These are phyloP conservation scores for Apiotrichum mycotoxinovorans DNA, from an alignment of 1,284 basidiomycete genomes.

Conservation along the genomic window DNA sequence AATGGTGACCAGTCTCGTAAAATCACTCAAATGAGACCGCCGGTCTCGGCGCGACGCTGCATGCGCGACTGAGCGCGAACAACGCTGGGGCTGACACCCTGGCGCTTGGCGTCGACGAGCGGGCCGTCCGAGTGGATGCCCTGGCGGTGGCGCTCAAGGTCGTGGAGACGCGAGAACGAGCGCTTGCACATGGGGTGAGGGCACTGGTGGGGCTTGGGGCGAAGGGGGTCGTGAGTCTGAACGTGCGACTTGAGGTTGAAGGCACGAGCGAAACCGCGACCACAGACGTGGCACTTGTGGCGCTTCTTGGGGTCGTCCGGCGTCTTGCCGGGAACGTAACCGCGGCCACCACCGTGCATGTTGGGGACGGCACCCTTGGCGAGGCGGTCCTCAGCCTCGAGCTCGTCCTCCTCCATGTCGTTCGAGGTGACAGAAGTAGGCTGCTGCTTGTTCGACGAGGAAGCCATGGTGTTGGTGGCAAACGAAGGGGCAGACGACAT, in stretches of 20 bases:
- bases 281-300: slow-evolving; percentile 50
- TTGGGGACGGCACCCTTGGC: slow-evolving; percentile 34
- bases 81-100: slow-evolving; percentile 44
- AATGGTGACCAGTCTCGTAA: not conserved
- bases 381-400: slow-evolving; percentile 11
- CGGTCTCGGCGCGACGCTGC: slow-evolving; percentile 40
- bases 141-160: slow-evolving; percentile 51
- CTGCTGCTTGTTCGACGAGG: not conserved
- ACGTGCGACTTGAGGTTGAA: slow-evolving; percentile 52
- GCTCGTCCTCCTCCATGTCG: slow-evolving; percentile 19
- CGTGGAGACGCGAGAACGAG: slow-evolving; percentile 51
- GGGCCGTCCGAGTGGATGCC: slow-evolving; percentile 51
- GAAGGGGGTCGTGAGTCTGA: slow-evolving; percentile 50
- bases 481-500: slow-evolving; percentile 11
- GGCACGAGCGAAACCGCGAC: slow-evolving; percentile 49
- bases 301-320: slow-evolving; percentile 51
- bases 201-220: slow-evolving; percentile 50
- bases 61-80: slow-evolving; percentile 47
- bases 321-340: slow-evolving; percentile 50
- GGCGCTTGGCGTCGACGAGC: slow-evolving; percentile 47
- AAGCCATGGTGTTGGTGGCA: not conserved
- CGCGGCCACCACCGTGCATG: slow-evolving; percentile 47
- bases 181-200: slow-evolving; percentile 48
- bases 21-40: slow-evolving; percentile 37
- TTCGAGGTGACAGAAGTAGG: not conserved